These are phyloP conservation scores for Crithidia fasciculata DNA, from an alignment of 208 protist genomes.

Conservation along the genomic window DNA sequence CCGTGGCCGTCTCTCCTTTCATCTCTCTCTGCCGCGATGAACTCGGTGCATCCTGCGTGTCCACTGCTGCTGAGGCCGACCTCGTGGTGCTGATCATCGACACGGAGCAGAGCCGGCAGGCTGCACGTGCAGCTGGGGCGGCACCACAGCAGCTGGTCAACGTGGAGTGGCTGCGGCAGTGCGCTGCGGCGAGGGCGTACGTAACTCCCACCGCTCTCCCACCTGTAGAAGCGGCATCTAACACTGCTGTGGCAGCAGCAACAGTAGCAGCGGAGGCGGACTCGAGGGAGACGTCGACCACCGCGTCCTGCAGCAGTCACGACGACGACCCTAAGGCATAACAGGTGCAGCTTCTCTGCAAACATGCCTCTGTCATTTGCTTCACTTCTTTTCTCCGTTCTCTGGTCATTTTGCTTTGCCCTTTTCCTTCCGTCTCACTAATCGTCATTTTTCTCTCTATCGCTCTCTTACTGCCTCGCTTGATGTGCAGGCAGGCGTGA, in stretches of 20 bases:
- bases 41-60: constrained; percentile 3
- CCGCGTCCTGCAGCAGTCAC: not conserved
- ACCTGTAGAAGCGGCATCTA: not conserved
- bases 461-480: constrained; percentile 3
- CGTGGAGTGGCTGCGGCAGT: constrained; percentile 28
- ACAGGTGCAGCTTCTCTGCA: too few species aligned
- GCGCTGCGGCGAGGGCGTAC: constrained; percentile 7
- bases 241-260: not conserved
- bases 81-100: constrained; percentile 4
- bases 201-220: not conserved
- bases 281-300: not conserved
- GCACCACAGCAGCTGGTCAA: constrained; percentile 8
- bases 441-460: constrained; percentile 5
- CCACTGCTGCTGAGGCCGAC: not conserved
- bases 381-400: constrained; percentile 4
- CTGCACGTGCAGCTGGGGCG: not conserved
- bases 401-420: not conserved
- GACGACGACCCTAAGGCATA: not conserved
- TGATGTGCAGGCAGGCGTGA: not conserved
- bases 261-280: not conserved
- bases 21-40: constrained; percentile 6
- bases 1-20: not conserved
- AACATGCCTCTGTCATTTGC: not conserved
- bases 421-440: constrained; percentile 3
- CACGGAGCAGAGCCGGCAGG: not conserved